A percentile compares a stretch with the other conserved stretches of the same genome.
Evolutionary conservation across 306 rosid species (phyloP).

Genomic region (Betula pendula): DNA sequence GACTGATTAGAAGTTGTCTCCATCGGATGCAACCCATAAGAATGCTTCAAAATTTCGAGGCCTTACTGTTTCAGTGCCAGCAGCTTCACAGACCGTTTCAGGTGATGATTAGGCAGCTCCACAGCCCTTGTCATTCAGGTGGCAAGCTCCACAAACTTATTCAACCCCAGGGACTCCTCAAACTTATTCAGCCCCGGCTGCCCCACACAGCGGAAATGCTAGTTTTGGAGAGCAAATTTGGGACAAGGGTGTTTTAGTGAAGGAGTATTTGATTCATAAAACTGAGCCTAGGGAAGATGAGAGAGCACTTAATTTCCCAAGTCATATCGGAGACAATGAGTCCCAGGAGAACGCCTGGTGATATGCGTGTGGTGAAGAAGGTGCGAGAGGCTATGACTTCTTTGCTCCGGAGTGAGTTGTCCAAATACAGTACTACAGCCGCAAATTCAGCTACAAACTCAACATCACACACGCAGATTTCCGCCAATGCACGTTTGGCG

Average conservation of each 20-base stretch:
- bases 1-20: slow-evolving; percentile 38
- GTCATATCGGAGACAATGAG: slow-evolving; percentile 79
- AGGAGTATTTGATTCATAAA: slow-evolving; percentile 71
- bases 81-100: background rate
- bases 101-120: slow-evolving; percentile 22
- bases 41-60: slow-evolving; percentile 53
- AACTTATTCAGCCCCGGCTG: slow-evolving; percentile 27
- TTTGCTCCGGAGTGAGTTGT: slow-evolving; percentile 55
- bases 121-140: slow-evolving; percentile 1
- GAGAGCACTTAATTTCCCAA: slow-evolving; percentile 70
- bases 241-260: slow-evolving; percentile 79
- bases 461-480: slow-evolving; percentile 41
- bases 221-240: slow-evolving; percentile 39
- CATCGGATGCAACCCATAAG: slow-evolving; percentile 44
- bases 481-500: slow-evolving; percentile 24
- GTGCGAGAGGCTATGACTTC: slow-evolving; percentile 77
- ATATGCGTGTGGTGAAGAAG: slow-evolving; percentile 69
- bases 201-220: slow-evolving; percentile 17
- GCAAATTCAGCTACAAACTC: slow-evolving; percentile 28
- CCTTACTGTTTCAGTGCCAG: slow-evolving; percentile 33
- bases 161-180: slow-evolving; percentile 26
- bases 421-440: slow-evolving; percentile 19
- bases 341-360: slow-evolving; percentile 55
- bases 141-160: slow-evolving; percentile 19
- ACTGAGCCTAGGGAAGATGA: slow-evolving; percentile 94